Conservation (phyloP, 352 stramenopile species). For the Aphanomyces cochlioides region DNA sequence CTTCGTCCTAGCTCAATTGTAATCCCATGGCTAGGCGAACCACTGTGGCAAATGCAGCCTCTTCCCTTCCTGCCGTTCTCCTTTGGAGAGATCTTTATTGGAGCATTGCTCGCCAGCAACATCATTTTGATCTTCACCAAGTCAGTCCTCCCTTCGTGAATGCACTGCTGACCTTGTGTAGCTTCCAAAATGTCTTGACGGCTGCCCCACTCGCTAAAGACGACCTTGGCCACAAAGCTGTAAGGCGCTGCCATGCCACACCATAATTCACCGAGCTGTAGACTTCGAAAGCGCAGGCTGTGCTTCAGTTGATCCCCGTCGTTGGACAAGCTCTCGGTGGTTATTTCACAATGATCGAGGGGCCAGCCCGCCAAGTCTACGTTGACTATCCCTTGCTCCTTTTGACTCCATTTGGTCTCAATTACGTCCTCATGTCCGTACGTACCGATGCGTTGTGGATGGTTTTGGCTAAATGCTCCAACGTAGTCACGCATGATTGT, state of each 20-base stretch:
- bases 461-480: neutral
- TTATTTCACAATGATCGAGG: constrained; percentile 61
- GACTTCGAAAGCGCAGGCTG: constrained; percentile 70
- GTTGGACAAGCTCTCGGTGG: constrained; percentile 53
- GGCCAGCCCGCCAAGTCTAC: constrained; percentile 62
- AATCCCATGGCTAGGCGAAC: neutral
- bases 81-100: constrained; percentile 46
- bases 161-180: neutral
- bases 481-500: constrained; percentile 83
- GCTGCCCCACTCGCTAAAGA: constrained; percentile 53
- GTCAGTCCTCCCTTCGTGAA: neutral
- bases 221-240: constrained; percentile 79
- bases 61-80: constrained; percentile 44
- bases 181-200: constrained; percentile 60
- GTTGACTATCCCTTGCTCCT: constrained; percentile 66
- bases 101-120: constrained; percentile 63
- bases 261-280: neutral
- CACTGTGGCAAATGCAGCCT: constrained; percentile 36
- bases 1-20: constrained; percentile 30
- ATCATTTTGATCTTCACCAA: constrained; percentile 72
- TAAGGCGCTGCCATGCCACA: neutral
- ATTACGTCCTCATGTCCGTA: constrained; percentile 84
- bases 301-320: constrained; percentile 72
- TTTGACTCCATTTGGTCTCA: constrained; percentile 74
- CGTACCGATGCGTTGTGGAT: constrained; percentile 4